Evolutionary conservation across 164 flowering plant species (phyloP), one percentile per base, ranked within the genome.

Genomic region (Litsea cubeba): DNA sequence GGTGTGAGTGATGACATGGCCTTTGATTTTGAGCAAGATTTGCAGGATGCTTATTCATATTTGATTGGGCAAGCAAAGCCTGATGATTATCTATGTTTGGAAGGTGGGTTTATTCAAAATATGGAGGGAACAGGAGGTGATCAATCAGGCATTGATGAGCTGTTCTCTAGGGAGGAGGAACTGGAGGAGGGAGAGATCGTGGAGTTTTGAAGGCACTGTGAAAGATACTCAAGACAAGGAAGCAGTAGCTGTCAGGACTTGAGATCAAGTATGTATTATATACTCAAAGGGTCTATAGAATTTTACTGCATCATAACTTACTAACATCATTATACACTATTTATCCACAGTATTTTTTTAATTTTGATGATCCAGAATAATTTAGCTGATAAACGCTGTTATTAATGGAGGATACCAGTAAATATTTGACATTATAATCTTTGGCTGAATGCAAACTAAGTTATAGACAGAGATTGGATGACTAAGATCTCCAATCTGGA

Each of bases 1-100:
- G 79, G 46, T 68, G 24, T 20, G 50, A 30, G 46, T 23, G 81
- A 76, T 30, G 81, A 79, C 25, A 14, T 70, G 73, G 83, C 79
- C 24, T 86, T 88, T 73, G 86, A 85, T 63, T 86, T 92, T 65
- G 91, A 84, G 73, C 92, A 87, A 78, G 87, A 83, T 3, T 76
- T 89, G 69, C 73, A 84, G 25, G 92, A 88, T 77, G 81, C 84
- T 46, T 90, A 85, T 77, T 85, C 93, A 10, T 81, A 85, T 51
- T 76, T 87, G 28, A 74, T 88, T 60, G 84, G 79, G 54, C 77
- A 87, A 35, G 71, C 80, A 3, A 87, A 90, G 77, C 87, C 90
- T 4, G 95, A 87, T 74, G 91, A 83, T 71, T 90, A 85, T 75
- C 84, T 92, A 71, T 84, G 88, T 76, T 80, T 82, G 30, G 90